Percentiles rank a stretch among this genome's conserved stretches.
Evolutionary conservation across 768 basidiomycete genomes (phyloP).

Genomic region (Calocera viscosa): DNA sequence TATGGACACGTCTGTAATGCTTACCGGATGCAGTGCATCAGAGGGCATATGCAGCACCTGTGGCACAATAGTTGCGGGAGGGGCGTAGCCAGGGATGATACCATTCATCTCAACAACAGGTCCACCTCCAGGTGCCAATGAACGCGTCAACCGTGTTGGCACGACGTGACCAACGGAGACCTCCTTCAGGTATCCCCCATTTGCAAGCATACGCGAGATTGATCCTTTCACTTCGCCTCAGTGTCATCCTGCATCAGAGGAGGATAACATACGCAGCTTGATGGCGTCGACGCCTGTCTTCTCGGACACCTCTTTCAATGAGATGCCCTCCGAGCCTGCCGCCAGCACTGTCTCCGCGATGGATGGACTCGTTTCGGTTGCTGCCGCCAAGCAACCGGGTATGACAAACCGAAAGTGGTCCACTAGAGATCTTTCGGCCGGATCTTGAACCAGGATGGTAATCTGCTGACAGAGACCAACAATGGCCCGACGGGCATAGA

Average conservation of each 20-base stretch:
- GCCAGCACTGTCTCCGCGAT: not conserved
- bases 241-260: too few relatives aligned
- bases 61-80: not conserved
- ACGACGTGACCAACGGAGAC: not conserved
- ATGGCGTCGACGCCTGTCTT: not conserved
- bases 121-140: not conserved
- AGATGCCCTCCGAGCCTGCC: not conserved
- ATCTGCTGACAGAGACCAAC: slow-evolving; percentile 3
- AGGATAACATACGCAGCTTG: not conserved
- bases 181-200: not conserved
- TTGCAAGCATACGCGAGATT: not conserved
- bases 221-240: not conserved
- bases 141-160: not conserved
- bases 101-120: not conserved
- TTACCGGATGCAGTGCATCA: not conserved
- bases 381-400: not conserved
- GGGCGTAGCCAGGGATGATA: not conserved
- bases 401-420: not conserved
- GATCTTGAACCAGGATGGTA: not conserved
- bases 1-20: not conserved
- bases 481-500: not conserved
- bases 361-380: not conserved
- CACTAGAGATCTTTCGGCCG: not conserved
- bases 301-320: not conserved
- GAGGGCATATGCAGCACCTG: not conserved